These are phyloP conservation scores for Monosporozyma siamensis DNA, from an alignment of 805 yeast species.

Conservation along the genomic window DNA sequence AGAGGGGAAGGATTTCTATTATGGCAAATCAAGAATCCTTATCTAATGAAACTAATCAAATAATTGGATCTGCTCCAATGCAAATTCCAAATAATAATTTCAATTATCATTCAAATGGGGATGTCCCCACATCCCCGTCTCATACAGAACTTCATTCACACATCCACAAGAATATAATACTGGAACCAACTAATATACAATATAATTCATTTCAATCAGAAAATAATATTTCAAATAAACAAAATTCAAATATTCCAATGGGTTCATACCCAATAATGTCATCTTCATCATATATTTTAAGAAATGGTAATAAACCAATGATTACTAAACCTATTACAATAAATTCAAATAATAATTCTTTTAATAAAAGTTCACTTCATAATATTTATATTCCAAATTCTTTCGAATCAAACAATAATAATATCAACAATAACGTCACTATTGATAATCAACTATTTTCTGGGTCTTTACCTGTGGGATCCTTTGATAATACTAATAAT, in stretches of 20 bases:
- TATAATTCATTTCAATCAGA: too few relatives aligned
- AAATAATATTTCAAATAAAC: not conserved
- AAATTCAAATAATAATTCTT: not conserved
- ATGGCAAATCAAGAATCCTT: not conserved
- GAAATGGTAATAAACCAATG: not conserved
- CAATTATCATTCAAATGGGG: not conserved
- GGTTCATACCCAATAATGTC: not conserved
- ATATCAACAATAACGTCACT: not conserved
- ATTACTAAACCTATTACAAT: not conserved
- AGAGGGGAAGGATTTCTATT: too few relatives aligned
- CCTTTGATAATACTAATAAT: not conserved
- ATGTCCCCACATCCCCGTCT: too few relatives aligned
- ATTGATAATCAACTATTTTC: not conserved
- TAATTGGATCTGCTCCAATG: slow-evolving; percentile 1
- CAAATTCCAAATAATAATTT: slow-evolving; percentile 1
- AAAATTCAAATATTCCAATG: not conserved
- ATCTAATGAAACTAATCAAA: not conserved
- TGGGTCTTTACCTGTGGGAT: not conserved
- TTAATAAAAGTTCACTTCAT: not conserved
- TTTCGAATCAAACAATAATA: not conserved
- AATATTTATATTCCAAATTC: not conserved
- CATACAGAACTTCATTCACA: too few relatives aligned
- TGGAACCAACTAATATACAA: too few relatives aligned
- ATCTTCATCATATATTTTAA: not conserved
- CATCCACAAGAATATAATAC: too few relatives aligned